Evolutionary conservation across 176 grass and related monocot species (phyloP).

Genomic region (Stipa capillata): DNA sequence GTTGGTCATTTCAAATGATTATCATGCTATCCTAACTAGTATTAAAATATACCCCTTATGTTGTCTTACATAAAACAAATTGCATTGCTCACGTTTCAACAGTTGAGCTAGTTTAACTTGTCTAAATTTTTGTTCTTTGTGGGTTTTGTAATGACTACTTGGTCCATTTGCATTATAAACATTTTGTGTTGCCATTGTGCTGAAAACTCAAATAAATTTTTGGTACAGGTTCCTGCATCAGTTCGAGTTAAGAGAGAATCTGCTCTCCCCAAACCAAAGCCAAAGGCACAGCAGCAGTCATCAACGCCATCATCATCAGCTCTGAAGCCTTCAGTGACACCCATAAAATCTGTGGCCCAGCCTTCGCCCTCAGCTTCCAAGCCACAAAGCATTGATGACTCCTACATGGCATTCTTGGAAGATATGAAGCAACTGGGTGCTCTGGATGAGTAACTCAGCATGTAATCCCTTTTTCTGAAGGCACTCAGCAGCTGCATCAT

Average conservation of each 20-base stretch:
- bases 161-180: not conserved
- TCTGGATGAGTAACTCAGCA: slow-evolving; percentile 50
- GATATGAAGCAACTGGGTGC: slow-evolving; percentile 91
- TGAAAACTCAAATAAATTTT: slow-evolving; percentile 3
- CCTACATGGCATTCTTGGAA: slow-evolving; percentile 96
- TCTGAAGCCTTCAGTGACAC: slow-evolving; percentile 24
- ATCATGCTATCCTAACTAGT: not conserved
- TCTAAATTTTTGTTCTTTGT: not conserved
- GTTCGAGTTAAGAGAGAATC: slow-evolving; percentile 93
- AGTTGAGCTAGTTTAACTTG: not conserved
- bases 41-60: not conserved
- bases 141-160: not conserved
- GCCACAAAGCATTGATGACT: slow-evolving; percentile 85
- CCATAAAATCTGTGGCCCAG: slow-evolving; percentile 37
- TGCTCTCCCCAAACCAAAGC: slow-evolving; percentile 61
- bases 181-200: not conserved
- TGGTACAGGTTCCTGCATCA: slow-evolving; percentile 79
- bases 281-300: slow-evolving; percentile 60
- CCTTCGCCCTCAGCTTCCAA: slow-evolving; percentile 38
- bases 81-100: not conserved
- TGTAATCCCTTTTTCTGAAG: not conserved
- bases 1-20: not conserved
- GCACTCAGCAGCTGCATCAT: not conserved
- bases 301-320: slow-evolving; percentile 19
- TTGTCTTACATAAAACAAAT: not conserved